phyloP scores from a whole-genome alignment of 2,329 filamentous ascomycete genomes.

The Cytospora leucostoma region DNA sequence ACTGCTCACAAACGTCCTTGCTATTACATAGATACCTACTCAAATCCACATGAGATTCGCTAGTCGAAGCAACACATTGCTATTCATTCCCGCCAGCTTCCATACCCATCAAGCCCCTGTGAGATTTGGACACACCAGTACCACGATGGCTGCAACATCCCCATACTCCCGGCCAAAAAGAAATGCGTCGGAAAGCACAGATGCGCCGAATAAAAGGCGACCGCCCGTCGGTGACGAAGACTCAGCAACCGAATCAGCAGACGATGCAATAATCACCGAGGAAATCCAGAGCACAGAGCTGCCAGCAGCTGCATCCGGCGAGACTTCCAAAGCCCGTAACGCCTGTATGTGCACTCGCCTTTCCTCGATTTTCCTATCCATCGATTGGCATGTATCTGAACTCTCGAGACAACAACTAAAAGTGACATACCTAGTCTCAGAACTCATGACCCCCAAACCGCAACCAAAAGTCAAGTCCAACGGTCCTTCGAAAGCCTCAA shows the following conservation, averaged over 20 bases:
- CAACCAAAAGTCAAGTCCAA: conserved; percentile 29
- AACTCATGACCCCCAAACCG: conserved; percentile 55
- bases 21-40: neutral
- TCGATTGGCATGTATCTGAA: neutral
- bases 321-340: conserved; percentile 38
- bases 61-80: neutral
- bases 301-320: conserved; percentile 31
- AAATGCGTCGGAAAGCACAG: conserved; percentile 2
- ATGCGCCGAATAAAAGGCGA: conserved; percentile 15
- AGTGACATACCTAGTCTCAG: conserved; percentile 43
- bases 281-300: conserved; percentile 42
- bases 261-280: conserved; percentile 44
- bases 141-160: conserved; percentile 6
- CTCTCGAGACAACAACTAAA: conserved; percentile 24
- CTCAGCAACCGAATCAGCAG: conserved; percentile 28
- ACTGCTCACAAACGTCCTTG: neutral
- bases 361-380: neutral
- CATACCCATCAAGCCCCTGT: neutral
- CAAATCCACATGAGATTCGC: neutral
- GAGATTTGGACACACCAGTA: neutral
- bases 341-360: conserved; percentile 40
- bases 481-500: conserved; percentile 27
- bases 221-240: conserved; percentile 2
- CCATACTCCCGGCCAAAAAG: conserved; percentile 11
- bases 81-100: neutral